Percentiles rank a stretch among this genome's conserved stretches.
Conservation (phyloP, 2,329 filamentous ascomycete genomes). For the Mycosphaerella sp. region DNA sequence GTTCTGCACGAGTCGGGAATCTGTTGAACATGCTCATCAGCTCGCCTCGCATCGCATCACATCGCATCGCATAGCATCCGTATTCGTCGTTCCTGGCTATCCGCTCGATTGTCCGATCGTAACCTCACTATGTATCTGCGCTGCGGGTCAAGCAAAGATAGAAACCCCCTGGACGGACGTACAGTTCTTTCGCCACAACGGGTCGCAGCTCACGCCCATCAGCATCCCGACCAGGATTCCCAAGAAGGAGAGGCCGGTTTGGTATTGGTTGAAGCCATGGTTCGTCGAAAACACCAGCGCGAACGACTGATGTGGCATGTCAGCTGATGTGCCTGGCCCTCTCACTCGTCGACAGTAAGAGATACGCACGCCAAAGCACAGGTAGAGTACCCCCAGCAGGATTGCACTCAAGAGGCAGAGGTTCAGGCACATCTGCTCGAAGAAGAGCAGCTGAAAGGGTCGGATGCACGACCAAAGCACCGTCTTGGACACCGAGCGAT, state of each 20-base stretch:
- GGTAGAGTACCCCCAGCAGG: conserved; percentile 78
- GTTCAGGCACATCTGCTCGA: conserved; percentile 71
- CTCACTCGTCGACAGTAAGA: background rate
- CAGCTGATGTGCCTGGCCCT: background rate
- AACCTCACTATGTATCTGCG: conserved; percentile 9
- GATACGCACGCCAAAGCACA: conserved; percentile 64
- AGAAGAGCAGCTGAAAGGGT: conserved; percentile 69
- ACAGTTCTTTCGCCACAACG: conserved; percentile 58
- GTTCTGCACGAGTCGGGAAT: conserved; percentile 47
- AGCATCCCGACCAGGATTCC: conserved; percentile 63
- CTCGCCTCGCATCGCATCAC: too few species aligned
- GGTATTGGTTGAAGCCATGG: conserved; percentile 71
- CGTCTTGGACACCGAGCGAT: conserved; percentile 57
- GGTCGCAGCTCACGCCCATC: conserved; percentile 54
- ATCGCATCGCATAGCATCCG: background rate
- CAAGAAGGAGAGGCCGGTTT: conserved; percentile 72
- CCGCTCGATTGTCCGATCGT: background rate
- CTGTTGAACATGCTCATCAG: background rate
- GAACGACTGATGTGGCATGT: conserved; percentile 47
- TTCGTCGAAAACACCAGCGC: conserved; percentile 67
- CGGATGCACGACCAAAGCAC: conserved; percentile 50
- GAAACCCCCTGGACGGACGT: conserved; percentile 1
- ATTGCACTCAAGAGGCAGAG: conserved; percentile 79
- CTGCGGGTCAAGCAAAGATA: conserved; percentile 3
- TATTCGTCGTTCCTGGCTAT: background rate